Base-by-base conservation (phyloP, 345 rosid genomes). In the Acer saccharum region DNA sequence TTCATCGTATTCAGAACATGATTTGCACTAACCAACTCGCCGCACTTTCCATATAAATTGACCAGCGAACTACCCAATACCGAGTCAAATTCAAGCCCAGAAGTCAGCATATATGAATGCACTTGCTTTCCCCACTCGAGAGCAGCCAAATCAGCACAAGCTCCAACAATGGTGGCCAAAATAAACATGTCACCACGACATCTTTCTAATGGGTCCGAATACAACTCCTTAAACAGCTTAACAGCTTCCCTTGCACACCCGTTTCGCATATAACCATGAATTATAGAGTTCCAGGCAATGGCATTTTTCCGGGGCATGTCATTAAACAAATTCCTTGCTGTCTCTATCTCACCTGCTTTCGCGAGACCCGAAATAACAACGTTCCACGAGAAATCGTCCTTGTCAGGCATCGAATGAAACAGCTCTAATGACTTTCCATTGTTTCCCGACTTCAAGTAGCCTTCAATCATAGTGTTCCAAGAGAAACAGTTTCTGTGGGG, bases 381-480 rank as follows among this genome's bases (percentile, higher is more conserved):
- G 63, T 86, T 89, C 98, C 98, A 94, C 7, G 98, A 84, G 82
- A 85, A 94, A 7, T 73, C 87, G 68, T 89, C 77, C 71, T 81
- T 90, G 41, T 69, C 41, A 0, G 95, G 94, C 92, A 91, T 92
- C 76, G 69, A 65, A 70, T 83, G 64, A 80, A 92, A 92, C 23
- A 90, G 13, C 68, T 79, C 73, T 16, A 88, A 46, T 1, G 97
- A 85, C 23, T 29, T 88, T 0, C 39, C 80, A 60, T 71, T 83
- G 11, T 85, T 66, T 29, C 93, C 91, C n/a, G 66, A 78, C 32
- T 79, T 90, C 89, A 92, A 77, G 64, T 87, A 89, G 57, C 90
- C 93, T 76, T 92, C 93, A 71, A 92, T 85, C 83, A 92, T 81
- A 1, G 90, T 84, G 85, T 92, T 92, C 94, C 94, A 91, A 0